phyloP scores from a whole-genome alignment of 2,329 filamentous ascomycete species.

The Raffaelea ambrosiae region DNA sequence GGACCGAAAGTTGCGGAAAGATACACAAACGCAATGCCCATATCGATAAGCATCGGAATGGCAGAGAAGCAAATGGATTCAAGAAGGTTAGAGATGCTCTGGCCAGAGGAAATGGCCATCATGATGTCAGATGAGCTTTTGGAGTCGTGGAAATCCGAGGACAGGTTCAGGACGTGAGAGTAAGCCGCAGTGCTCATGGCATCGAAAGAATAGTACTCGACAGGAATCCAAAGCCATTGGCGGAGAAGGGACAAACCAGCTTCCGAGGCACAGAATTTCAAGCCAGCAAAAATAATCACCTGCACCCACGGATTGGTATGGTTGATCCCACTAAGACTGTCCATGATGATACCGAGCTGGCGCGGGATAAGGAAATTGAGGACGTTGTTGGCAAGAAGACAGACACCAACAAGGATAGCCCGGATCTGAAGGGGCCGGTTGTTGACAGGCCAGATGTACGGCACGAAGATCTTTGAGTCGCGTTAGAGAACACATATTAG shows the following conservation, averaged over 20 bases:
- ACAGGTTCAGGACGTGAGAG: constrained; percentile 51
- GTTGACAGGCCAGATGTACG: constrained; percentile 68
- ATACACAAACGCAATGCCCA: constrained; percentile 50
- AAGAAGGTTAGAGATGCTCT: constrained; percentile 44
- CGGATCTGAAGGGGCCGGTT: constrained; percentile 59
- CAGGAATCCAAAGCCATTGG: constrained; percentile 48
- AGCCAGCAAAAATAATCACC: constrained; percentile 40
- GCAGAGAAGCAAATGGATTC: constrained; percentile 51
- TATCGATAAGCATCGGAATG: constrained; percentile 51
- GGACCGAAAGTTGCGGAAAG: constrained; percentile 50
- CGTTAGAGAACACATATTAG: constrained; percentile 1
- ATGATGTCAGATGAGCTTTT: constrained; percentile 52
- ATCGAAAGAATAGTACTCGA: constrained; percentile 48
- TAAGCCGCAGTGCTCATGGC: constrained; percentile 46
- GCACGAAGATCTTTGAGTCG: constrained; percentile 71
- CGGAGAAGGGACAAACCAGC: constrained; percentile 45
- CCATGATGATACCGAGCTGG: constrained; percentile 71
- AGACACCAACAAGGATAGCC: constrained; percentile 56
- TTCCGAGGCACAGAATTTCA: constrained; percentile 45
- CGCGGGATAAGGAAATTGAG: constrained; percentile 73
- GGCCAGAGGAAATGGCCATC: constrained; percentile 46
- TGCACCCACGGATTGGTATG: constrained; percentile 42
- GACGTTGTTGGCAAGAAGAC: constrained; percentile 61
- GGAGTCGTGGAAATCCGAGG: constrained; percentile 53
- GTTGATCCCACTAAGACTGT: constrained; percentile 49